A percentile compares a stretch with the other conserved stretches of the same genome.
Conservation (phyloP, 331 rosid genomes). For the Malus hybrid region DNA sequence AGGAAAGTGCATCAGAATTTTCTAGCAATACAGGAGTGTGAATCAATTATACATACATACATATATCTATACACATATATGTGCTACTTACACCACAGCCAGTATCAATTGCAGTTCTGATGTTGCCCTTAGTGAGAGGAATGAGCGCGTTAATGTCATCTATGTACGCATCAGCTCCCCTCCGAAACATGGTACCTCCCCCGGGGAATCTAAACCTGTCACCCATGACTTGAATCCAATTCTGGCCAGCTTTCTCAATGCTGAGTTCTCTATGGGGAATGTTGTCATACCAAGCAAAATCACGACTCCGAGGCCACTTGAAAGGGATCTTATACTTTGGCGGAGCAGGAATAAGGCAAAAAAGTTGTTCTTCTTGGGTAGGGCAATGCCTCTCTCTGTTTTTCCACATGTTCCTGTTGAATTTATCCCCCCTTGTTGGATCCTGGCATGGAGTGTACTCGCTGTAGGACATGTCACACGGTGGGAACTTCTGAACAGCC, state of each 20-base stretch:
- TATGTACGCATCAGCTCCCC: conserved; percentile 87
- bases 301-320: conserved; percentile 90
- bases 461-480: conserved; percentile 49
- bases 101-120: conserved; percentile 90
- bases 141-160: conserved; percentile 79
- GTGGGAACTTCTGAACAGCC: conserved; percentile 36
- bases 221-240: conserved; percentile 94
- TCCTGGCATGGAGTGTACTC: conserved; percentile 96
- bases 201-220: conserved; percentile 85
- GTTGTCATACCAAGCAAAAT: conserved; percentile 86
- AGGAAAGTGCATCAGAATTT: conserved; percentile 20
- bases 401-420: conserved; percentile 71
- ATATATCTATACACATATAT: too few species aligned
- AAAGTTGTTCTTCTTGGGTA: conserved; percentile 47
- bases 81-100: conserved; percentile 91
- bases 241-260: conserved; percentile 86
- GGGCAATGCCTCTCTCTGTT: conserved; percentile 96
- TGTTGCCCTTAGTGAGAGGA: conserved; percentile 60
- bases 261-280: conserved; percentile 91
- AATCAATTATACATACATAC: neutral
- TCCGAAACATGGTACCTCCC: conserved; percentile 96
- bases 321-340: conserved; percentile 88
- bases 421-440: conserved; percentile 51
- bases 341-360: conserved; percentile 81
- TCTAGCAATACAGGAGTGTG: neutral